These are phyloP conservation scores for Misopates orontium DNA, from an alignment of 257 asterid genomes.

Conservation along the genomic window DNA sequence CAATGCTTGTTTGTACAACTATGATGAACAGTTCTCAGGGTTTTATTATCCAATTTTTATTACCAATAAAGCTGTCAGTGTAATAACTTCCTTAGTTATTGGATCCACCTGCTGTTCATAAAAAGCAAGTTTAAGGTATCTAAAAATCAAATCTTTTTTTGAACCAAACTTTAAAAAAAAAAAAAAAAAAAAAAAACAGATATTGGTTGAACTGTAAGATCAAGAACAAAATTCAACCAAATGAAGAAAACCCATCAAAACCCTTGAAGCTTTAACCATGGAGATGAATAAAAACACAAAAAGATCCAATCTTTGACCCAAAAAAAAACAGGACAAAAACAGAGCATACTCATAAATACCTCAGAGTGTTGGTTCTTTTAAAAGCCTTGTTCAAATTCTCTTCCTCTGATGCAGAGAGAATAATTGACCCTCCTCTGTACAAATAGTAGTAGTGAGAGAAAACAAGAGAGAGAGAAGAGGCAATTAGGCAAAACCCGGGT, in stretches of 20 bases:
- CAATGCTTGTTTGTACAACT: not conserved
- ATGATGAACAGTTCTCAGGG: not conserved
- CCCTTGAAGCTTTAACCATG: not conserved
- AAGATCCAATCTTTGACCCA: conserved; percentile 13
- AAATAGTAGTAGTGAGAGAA: conserved; percentile 16
- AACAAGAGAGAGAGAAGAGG: conserved; percentile 28
- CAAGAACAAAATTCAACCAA: not conserved
- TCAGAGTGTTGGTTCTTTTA: not conserved
- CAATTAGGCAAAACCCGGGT: conserved; percentile 15
- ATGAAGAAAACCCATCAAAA: conserved; percentile 12
- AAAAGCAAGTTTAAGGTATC: conserved; percentile 13
- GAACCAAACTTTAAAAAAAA: not conserved
- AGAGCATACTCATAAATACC: conserved; percentile 8
- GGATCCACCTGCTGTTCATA: conserved; percentile 27
- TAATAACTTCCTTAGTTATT: conserved; percentile 1
- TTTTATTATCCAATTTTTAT: conserved; percentile 1
- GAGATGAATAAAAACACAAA: not conserved
- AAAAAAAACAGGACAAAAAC: not conserved
- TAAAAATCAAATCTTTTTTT: not conserved
- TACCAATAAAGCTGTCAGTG: not conserved
- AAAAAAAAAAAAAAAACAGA: not conserved
- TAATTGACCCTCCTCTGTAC: conserved; percentile 17
- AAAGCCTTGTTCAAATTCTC: conserved; percentile 20
- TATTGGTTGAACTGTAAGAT: not conserved
- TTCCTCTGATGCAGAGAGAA: conserved; percentile 25